A percentile compares a stretch with the other conserved stretches of the same genome.
Conservation (phyloP, 1,284 basidiomycete species). For the Marasmius oreades region DNA sequence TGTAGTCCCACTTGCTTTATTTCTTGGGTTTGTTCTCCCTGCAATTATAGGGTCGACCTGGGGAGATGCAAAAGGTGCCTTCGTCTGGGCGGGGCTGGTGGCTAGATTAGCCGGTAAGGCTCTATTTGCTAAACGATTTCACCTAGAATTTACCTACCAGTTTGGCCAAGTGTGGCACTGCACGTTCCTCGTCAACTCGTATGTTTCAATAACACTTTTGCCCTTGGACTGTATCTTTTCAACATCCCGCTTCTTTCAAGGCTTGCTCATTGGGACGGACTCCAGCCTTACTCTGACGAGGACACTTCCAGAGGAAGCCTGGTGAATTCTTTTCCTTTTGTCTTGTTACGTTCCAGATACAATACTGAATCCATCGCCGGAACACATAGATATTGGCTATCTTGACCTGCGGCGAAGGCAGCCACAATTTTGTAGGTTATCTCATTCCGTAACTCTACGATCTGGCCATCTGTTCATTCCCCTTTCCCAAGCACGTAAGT, state of each 20-base stretch:
- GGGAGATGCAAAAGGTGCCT: constrained; percentile 60
- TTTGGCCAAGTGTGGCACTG: constrained; percentile 63
- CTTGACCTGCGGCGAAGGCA: constrained; percentile 74
- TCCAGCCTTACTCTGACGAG: constrained; percentile 77
- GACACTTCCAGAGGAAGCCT: constrained; percentile 74
- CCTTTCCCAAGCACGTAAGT: constrained; percentile 29
- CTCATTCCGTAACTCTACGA: neutral
- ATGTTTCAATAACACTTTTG: constrained; percentile 23
- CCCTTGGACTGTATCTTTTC: neutral
- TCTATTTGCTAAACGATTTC: constrained; percentile 21
- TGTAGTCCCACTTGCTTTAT: constrained; percentile 56
- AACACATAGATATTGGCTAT: constrained; percentile 56
- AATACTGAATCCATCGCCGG: neutral
- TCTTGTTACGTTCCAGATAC: neutral
- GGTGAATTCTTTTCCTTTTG: constrained; percentile 32
- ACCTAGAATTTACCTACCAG: too few species aligned
- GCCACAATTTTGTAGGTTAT: constrained; percentile 70
- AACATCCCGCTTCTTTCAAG: constrained; percentile 26
- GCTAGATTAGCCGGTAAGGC: constrained; percentile 51
- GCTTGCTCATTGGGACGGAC: constrained; percentile 74
- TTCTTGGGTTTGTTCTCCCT: constrained; percentile 58
- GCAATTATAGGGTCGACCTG: constrained; percentile 49
- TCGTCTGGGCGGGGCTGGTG: constrained; percentile 68
- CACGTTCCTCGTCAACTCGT: constrained; percentile 80
- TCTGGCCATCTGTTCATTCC: neutral